A percentile compares a stretch with the other conserved stretches of the same genome.
These are phyloP conservation scores for Hemisphaericaspora subhashii DNA, from an alignment of 1,139 yeast species.

Conservation along the genomic window DNA sequence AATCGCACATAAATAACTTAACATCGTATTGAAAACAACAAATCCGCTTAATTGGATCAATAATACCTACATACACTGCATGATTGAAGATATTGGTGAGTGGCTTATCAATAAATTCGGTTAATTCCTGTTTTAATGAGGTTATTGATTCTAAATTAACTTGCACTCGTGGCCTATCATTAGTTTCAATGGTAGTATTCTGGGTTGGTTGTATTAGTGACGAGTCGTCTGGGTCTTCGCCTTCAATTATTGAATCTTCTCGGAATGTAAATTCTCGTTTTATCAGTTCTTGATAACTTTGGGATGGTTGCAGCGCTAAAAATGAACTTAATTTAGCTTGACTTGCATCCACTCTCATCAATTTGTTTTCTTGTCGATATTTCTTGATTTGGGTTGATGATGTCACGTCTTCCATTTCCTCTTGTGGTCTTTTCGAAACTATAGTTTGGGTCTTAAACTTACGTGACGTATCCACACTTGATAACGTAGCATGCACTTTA, in stretches of 20 bases:
- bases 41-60: constrained; percentile 66
- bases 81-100: constrained; percentile 70
- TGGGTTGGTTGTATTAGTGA: neutral
- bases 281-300: constrained; percentile 8
- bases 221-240: neutral
- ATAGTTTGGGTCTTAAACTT: constrained; percentile 67
- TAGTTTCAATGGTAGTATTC: neutral
- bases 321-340: constrained; percentile 22
- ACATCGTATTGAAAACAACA: constrained; percentile 85
- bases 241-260: constrained; percentile 5
- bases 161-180: constrained; percentile 17
- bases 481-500: constrained; percentile 49
- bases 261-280: constrained; percentile 8
- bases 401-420: constrained; percentile 11
- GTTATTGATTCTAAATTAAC: constrained; percentile 62
- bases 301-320: constrained; percentile 7
- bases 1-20: constrained; percentile 75
- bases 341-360: constrained; percentile 71
- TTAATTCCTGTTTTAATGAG: constrained; percentile 52
- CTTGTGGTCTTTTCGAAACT: constrained; percentile 23
- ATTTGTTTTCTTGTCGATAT: constrained; percentile 56
- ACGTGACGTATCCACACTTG: constrained; percentile 67
- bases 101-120: constrained; percentile 44
- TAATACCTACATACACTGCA: constrained; percentile 78
- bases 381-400: constrained; percentile 23